Evolutionary conservation across 2,329 filamentous ascomycete genomes (phyloP).

Genomic region (Phyllosticta citrichinensis): DNA sequence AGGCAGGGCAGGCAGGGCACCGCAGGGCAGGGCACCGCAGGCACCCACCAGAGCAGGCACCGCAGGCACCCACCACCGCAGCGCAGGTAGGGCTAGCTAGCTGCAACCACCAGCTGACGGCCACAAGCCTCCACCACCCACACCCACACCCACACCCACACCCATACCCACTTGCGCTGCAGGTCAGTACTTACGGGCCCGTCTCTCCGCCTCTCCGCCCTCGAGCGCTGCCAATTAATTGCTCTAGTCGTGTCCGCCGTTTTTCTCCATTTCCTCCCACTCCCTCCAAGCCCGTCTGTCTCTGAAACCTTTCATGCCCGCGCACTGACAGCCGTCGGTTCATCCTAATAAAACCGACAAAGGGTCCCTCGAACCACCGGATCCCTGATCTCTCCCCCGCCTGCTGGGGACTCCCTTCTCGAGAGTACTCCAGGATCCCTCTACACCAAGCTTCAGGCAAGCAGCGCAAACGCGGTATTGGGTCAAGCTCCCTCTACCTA

Average conservation of each 20-base stretch:
- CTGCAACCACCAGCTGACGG: neutral
- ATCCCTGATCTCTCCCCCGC: slow-evolving; percentile 1
- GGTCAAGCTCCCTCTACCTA: neutral
- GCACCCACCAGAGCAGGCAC: too few relatives aligned
- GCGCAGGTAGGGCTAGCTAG: too few relatives aligned
- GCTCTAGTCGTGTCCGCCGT: neutral
- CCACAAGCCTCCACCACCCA: neutral
- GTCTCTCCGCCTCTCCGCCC: neutral
- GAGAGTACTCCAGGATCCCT: neutral
- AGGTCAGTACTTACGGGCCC: neutral
- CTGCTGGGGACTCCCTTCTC: slow-evolving; percentile 7
- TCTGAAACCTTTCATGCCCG: slow-evolving; percentile 8
- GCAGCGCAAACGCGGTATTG: slow-evolving; percentile 1
- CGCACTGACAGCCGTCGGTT: slow-evolving; percentile 10
- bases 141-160: too few relatives aligned
- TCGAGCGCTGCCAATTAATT: neutral
- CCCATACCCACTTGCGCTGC: too few relatives aligned
- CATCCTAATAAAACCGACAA: slow-evolving; percentile 12
- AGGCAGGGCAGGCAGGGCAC: too few relatives aligned
- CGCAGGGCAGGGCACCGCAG: too few relatives aligned
- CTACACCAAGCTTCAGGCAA: neutral
- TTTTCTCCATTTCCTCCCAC: neutral
- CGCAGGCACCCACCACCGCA: too few relatives aligned
- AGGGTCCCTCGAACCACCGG: slow-evolving; percentile 4
- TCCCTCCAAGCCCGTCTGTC: neutral